Evolutionary conservation across 192 early-diverging fungal genomes (phyloP).

Genomic region (Entomortierella lignicola): DNA sequence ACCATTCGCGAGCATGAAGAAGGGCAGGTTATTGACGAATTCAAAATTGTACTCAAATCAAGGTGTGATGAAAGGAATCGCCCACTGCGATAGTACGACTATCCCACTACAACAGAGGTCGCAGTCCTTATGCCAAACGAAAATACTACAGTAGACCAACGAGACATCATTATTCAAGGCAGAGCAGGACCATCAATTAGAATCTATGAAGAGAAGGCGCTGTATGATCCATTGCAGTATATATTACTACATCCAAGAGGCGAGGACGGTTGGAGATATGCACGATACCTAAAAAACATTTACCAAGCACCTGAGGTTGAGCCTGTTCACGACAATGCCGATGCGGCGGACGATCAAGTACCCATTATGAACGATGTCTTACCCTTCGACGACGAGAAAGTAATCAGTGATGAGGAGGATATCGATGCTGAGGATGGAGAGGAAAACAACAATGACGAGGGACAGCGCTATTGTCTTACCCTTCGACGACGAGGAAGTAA

Average conservation of each 20-base stretch:
- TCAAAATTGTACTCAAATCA: background rate
- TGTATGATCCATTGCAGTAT: conserved; percentile 21
- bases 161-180: background rate
- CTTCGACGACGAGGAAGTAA: background rate
- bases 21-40: background rate
- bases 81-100: background rate
- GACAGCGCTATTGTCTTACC: background rate
- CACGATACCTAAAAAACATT: background rate
- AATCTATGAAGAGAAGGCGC: background rate
- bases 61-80: background rate
- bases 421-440: background rate
- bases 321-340: background rate
- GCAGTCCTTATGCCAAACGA: background rate
- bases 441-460: background rate
- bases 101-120: background rate
- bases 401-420: background rate
- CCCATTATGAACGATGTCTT: background rate
- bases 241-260: conserved; percentile 19
- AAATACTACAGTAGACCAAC: background rate
- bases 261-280: conserved; percentile 13
- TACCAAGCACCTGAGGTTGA: background rate
- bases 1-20: background rate
- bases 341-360: no score
- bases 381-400: background rate
- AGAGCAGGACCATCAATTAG: background rate